Percentiles rank a stretch among this genome's conserved stretches.
phyloP scores from a whole-genome alignment of 805 yeast genomes.

The Saccharomycopsis fibuligera region DNA sequence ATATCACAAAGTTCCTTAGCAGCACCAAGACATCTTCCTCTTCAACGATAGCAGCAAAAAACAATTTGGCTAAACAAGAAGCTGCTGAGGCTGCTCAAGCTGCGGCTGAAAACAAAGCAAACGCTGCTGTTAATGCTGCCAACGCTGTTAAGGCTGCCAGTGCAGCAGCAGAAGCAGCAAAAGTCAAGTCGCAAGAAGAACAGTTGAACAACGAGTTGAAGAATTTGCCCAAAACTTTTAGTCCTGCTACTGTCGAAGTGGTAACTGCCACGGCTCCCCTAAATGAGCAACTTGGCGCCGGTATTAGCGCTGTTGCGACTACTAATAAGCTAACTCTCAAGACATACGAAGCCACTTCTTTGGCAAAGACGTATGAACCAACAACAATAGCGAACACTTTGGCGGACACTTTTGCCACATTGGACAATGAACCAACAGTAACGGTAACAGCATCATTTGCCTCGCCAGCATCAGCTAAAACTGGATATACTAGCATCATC shows the following conservation, averaged over 20 bases:
- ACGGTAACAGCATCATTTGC: slow-evolving; percentile 1
- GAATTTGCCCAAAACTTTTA: slow-evolving; percentile 9
- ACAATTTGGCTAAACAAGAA: background rate
- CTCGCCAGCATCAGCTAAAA: too few relatives aligned
- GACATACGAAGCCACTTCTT: too few relatives aligned
- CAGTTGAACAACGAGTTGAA: background rate
- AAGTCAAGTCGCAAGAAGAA: background rate
- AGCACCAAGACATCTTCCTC: background rate
- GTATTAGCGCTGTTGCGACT: background rate
- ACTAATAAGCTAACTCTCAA: too few relatives aligned
- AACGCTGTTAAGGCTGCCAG: background rate
- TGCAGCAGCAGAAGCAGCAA: background rate
- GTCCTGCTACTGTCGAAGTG: background rate
- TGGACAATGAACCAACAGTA: background rate
- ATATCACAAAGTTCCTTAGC: slow-evolving; percentile 2
- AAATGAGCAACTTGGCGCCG: background rate
- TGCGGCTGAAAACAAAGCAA: slow-evolving; percentile 4
- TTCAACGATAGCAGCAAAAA: background rate
- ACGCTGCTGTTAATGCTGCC: background rate
- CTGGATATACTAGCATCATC: too few relatives aligned
- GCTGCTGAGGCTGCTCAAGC: background rate
- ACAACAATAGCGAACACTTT: too few relatives aligned
- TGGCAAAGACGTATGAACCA: too few relatives aligned
- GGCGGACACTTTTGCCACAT: too few relatives aligned
- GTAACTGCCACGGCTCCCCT: background rate